Base-by-base conservation (phyloP, 1,284 basidiomycete species). In the Trametes hirsuta region DNA sequence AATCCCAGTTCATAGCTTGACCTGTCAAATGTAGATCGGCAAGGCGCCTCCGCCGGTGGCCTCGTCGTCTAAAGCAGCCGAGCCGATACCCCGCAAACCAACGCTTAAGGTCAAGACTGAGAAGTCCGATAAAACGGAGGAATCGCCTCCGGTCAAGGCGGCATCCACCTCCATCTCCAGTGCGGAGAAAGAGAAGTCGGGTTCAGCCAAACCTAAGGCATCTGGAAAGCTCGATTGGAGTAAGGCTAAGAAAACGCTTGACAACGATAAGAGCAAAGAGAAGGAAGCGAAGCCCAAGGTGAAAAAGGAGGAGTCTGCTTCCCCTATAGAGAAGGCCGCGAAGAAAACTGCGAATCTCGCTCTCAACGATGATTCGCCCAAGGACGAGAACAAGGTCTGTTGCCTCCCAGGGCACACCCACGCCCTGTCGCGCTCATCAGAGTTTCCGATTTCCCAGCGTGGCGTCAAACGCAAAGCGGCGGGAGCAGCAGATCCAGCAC, bases 141-240 rank as follows among this genome's bases (percentile, higher is more conserved):
- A 64, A 34, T 46, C 63, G 24, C 58, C 42, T 5, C 45, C 49
- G 1, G 22, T 37, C 8, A 52, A 58, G 37, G 10, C 34, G 1
- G 35, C 25, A 10, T 52, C 56, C 0, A 34, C 56, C 9, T 24
- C 56, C 3, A 4, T 66, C 47, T 48, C 57, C 21, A 70, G 67
- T 39, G 47, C 59, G 4, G 61, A 67, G 47, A 66, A 69, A 34
- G 66, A 71, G 42, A 68, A 68, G 54, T 34, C 66, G 14, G 49
- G 68, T 21, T 42, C 70, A 35, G 66, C 64, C 45, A 84, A 79
- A 64, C 66, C 75, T 0, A 88, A 83, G 67, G 66, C 76, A 6
- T 78, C 80, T 8, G 85, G 85, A 1, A 86, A 82, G 65, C 75
- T 88, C 6, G 82, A 88, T 64, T 90, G 85, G 77, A 82, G 81